Base-by-base conservation (phyloP, 2,329 filamentous ascomycete species). In the Didymella segeticola region DNA sequence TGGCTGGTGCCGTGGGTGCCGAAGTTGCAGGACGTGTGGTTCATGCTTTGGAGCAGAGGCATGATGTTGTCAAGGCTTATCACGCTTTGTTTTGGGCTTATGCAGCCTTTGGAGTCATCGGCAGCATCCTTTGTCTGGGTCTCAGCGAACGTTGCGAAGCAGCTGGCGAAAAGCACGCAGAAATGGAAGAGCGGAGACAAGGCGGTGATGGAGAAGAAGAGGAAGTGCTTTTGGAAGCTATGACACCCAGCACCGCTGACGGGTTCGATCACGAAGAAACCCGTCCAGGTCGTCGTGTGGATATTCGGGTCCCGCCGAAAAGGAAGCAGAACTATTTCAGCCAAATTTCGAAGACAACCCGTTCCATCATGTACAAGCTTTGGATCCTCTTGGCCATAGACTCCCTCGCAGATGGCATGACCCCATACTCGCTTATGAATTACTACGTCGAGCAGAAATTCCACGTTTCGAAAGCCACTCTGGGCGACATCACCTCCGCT, bases 331-430 rank as follows among this genome's bases (percentile, higher is more conserved):
- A 61, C 27, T 71, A 69, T 48, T 73, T 89, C 33, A 65, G 65
- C 29, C 71, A 84, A 56, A 87, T 89, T 45, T 88, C 86, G 0
- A 68, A 73, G 1, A 73, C 81, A 12, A 87, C 86, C 0, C 78
- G 82, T 11, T 78, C 76, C 1, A 79, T 85, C 63, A 86, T 89
- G 81, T 83, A 83, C 69, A 83, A 84, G 43, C 75, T 89, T 3
- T 89, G 86, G 84, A 81, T 87, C 53, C 79, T 89, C 7, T 78
- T 89, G 9, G 80, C 82, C 19, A 76, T 89, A 20, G 87, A 89
- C 71, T 86, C 84, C 2, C 76, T 88, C 9, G 84, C 86, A 12
- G 86, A 88, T 61, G 86, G 86, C 20, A 88, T 89, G 71, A 70
- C 66, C 6, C 71, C 71, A 1, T 74, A 71, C 55, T 67, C 63